Conservation (phyloP, 148 eudicot species). For the Simmondsia chinensis region DNA sequence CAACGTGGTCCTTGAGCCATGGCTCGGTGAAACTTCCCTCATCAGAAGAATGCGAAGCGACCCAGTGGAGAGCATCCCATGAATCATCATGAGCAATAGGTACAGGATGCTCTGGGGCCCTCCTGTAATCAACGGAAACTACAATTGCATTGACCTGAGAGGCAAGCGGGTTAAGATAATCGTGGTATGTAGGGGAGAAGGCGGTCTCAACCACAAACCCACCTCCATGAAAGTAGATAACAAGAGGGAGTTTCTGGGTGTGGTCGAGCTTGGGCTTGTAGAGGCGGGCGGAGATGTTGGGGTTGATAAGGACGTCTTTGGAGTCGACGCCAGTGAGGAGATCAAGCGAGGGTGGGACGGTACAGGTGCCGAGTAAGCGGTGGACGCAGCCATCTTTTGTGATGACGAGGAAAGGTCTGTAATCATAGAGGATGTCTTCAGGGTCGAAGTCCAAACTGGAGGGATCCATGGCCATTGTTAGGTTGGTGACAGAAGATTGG, state of each 20-base stretch:
- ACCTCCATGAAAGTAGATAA: conserved; percentile 10
- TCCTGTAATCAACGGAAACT: conserved; percentile 18
- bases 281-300: too few species aligned
- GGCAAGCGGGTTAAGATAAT: conserved; percentile 1
- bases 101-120: conserved; percentile 24
- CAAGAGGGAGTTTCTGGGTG: neutral
- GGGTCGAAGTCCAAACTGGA: too few species aligned
- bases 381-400: too few species aligned
- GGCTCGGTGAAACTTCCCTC: conserved; percentile 1
- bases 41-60: neutral
- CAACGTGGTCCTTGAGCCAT: conserved; percentile 18
- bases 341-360: too few species aligned
- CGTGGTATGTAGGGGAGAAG: conserved; percentile 4
- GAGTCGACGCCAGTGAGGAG: too few species aligned
- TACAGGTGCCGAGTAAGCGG: too few species aligned
- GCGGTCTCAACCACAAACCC: conserved; percentile 4
- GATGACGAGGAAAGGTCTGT: too few species aligned
- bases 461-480: too few species aligned
- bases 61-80: conserved; percentile 17
- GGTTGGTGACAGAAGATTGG: too few species aligned
- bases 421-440: too few species aligned
- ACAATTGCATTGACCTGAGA: conserved; percentile 4
- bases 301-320: too few species aligned
- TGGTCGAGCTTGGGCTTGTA: too few species aligned
- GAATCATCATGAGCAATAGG: conserved; percentile 14